Percentiles rank a stretch among this genome's conserved stretches.
phyloP scores from a whole-genome alignment of 306 rosid genomes.

The Trichosanthes cucumerina region DNA sequence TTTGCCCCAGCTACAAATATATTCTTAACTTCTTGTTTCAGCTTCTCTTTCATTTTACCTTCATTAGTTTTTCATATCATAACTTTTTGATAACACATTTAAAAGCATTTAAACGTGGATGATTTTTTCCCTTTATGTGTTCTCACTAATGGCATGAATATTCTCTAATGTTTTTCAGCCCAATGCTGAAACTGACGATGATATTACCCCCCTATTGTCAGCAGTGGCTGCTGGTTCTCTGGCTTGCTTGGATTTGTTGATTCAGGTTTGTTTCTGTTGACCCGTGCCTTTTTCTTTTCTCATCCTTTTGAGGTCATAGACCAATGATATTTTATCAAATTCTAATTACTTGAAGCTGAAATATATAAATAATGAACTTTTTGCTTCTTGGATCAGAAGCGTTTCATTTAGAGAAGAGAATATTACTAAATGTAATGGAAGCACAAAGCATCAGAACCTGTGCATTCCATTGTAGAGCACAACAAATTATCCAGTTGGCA shows the following conservation, averaged over 20 bases:
- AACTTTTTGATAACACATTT: not conserved
- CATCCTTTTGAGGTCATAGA: not conserved
- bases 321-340: not conserved
- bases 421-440: not conserved
- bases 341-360: not conserved
- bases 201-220: conserved; percentile 74
- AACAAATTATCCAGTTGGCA: not conserved
- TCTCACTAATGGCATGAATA: not conserved
- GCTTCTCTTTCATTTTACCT: not conserved
- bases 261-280: conserved; percentile 46
- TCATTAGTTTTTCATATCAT: not conserved
- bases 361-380: not conserved
- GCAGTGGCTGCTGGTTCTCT: conserved; percentile 86
- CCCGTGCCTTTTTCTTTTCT: not conserved
- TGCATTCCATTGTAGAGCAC: not conserved
- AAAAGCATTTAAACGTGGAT: not conserved
- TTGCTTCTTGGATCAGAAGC: not conserved
- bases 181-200: conserved; percentile 83
- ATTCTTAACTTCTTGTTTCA: not conserved
- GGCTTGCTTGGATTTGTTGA: conserved; percentile 68
- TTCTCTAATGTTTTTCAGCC: conserved; percentile 51
- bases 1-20: not conserved
- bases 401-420: not conserved
- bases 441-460: not conserved
- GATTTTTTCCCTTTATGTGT: not conserved